Evolutionary conservation across 805 yeast species (phyloP), one percentile per base, ranked within the genome.

Genomic region (Yarrowia divulgata): DNA sequence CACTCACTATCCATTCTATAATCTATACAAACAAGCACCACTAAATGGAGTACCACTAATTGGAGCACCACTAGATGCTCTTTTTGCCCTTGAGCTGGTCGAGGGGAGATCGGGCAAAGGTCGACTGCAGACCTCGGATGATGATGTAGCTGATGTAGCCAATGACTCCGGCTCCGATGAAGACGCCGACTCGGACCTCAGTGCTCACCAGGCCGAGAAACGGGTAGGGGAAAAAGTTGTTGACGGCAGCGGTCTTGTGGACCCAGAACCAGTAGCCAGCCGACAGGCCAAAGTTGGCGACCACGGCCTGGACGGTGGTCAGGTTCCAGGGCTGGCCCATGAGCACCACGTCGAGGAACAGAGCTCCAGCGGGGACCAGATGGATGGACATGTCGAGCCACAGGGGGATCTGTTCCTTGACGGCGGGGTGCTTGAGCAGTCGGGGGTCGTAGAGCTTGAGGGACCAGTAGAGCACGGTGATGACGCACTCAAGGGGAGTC

Each of bases 221-320:
- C 6, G 81, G 81, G 68, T 78, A 78, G 16, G 81, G 81, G 64
- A 73, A 77, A 70, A 74, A 74, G 23, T 76, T 75, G 70, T 78
- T 78, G 62, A 63, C 54, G 14, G 71, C 42, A 52, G 54, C 70
- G 4, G 78, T 72, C 58, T 71, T 69, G 70, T 77, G 76, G 39
- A 74, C 70, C 81, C 81, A 78, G 42, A 54, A 52, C 78, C 78
- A 78, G 74, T 78, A 78, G n/a, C 71, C 76, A 14, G 68, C 71
- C 13, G 76, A 73, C 32, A 76, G 48, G 10, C 70, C 58, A 29
- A 63, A 45, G 58, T 72, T 74, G 45, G 73, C 37, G 6, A 67
- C 43, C 10, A 72, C 40, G 12, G 76, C 75, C 19, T 45, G 64
- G 29, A 70, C 32, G 18, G 70, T n/a, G 46, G 75, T 70, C 42